phyloP scores from a whole-genome alignment of 2,329 filamentous ascomycete species.

The Clonostachys chloroleuca region DNA sequence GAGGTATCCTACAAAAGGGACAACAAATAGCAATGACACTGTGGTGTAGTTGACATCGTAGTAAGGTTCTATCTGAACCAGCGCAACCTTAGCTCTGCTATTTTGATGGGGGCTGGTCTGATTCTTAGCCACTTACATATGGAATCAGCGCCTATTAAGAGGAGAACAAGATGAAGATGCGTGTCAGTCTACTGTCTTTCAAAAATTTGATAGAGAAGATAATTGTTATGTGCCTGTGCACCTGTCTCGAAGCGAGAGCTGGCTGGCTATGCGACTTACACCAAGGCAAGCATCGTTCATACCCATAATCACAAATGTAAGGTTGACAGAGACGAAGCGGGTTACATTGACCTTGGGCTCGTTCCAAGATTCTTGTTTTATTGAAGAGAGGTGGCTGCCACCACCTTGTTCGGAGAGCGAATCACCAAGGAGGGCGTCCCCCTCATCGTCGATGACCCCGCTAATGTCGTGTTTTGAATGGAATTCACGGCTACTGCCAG shows the following conservation, averaged over 20 bases:
- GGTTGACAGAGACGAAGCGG: constrained; percentile 54
- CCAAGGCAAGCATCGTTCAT: constrained; percentile 65
- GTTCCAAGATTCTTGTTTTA: constrained; percentile 46
- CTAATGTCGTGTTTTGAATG: too few species aligned
- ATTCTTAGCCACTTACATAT: constrained; percentile 27
- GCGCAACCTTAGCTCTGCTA: background rate
- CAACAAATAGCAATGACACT: constrained; percentile 63
- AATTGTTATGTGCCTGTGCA: too few species aligned
- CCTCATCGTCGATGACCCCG: too few species aligned
- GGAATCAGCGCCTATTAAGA: constrained; percentile 38
- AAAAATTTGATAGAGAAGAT: too few species aligned
- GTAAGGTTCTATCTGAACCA: constrained; percentile 49
- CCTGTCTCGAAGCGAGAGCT: background rate
- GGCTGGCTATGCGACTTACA: constrained; percentile 28
- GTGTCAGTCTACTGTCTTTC: background rate
- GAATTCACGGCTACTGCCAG: too few species aligned
- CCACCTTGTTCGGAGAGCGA: too few species aligned
- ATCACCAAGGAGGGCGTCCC: too few species aligned
- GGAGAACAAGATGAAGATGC: constrained; percentile 6
- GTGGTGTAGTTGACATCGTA: constrained; percentile 58
- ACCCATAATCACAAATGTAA: constrained; percentile 61
- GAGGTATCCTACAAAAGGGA: constrained; percentile 62
- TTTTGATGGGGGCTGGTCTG: background rate
- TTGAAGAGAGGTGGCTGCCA: too few species aligned
- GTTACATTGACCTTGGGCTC: constrained; percentile 52